Evolutionary conservation across 352 stramenopile species (phyloP).

Genomic region (Thalassiosira mediterranea): DNA sequence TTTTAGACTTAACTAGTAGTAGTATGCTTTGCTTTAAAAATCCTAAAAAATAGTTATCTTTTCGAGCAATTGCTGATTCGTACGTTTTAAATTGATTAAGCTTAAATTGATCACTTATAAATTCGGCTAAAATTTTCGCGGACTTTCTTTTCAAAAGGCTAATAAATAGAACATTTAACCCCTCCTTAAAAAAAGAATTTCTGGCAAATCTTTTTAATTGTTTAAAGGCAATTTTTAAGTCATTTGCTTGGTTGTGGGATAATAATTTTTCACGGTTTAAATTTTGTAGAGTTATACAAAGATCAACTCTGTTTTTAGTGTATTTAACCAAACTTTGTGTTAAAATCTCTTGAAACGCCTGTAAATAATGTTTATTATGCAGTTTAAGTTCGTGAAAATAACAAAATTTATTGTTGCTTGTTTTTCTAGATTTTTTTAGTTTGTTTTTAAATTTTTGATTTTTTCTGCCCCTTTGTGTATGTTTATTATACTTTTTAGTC

Average conservation of each 20-base stretch:
- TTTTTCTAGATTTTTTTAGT: slow-evolving; percentile 38
- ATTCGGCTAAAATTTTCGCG: slow-evolving; percentile 28
- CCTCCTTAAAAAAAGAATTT: slow-evolving; percentile 39
- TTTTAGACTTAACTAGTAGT: slow-evolving; percentile 25
- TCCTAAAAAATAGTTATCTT: slow-evolving; percentile 39
- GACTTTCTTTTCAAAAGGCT: slow-evolving; percentile 31
- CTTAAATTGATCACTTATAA: slow-evolving; percentile 31
- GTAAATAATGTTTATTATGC: slow-evolving; percentile 41
- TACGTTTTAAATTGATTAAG: slow-evolving; percentile 34
- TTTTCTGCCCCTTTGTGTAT: neutral
- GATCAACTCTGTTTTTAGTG: slow-evolving; percentile 46
- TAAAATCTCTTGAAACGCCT: slow-evolving; percentile 64
- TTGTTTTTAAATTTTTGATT: slow-evolving; percentile 21
- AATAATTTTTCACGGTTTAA: slow-evolving; percentile 24
- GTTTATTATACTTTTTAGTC: neutral
- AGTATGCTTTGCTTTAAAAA: slow-evolving; percentile 32
- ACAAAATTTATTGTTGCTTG: slow-evolving; percentile 27
- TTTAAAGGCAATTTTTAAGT: slow-evolving; percentile 34
- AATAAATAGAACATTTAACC: slow-evolving; percentile 37
- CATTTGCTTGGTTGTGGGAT: slow-evolving; percentile 24
- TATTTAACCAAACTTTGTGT: slow-evolving; percentile 45
- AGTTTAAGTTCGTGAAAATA: slow-evolving; percentile 14
- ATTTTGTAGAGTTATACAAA: slow-evolving; percentile 34
- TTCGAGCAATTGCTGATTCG: slow-evolving; percentile 26
- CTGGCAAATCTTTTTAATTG: slow-evolving; percentile 32